Evolutionary conservation across 169 alveolate genomes (phyloP), one percentile per base, ranked within the genome.

Genomic region (Eimeria zaria): DNA sequence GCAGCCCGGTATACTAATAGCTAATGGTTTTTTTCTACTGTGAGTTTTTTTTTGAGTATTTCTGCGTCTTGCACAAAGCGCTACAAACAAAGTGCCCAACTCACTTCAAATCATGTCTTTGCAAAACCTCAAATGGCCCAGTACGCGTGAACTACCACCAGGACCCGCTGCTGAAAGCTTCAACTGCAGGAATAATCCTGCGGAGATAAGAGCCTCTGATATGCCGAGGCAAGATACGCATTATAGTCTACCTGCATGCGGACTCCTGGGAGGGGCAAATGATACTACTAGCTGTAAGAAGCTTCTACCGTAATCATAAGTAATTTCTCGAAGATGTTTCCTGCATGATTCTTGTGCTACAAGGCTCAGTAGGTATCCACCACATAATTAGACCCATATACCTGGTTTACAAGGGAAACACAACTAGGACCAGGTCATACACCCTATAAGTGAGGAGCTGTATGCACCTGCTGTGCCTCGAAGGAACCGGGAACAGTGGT

Each of bases 1-100:
- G 89, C 30, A 81, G 89, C 16, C 89, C 89, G 30, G 89, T 81
- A 16, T 81, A 81, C 71, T 71, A 81, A 73, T 81, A 46, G 62
- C 14, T 74, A 7, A 67, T 6, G 46, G 2, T 33, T 27, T 67
- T 30, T 62, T 24, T 24, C 4, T 33, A 5, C 18, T 2, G 9
- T 30, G 20, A 30, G 27, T 67, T 22, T 11, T 1, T 27, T 7
- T 67, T 67, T 36, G 48, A 7, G 22, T 67, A 46, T 20, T 67
- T 30, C 9, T 67, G 20, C n/a, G 41, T 46, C 8, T 6, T 33
- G 78, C 12, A 16, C 7, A 36, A 33, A 33, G 12, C 20, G 20
- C 67, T 24, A 39, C 74, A 64, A 22, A 64, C 74, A 64, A 64
- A 22, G 4, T 27, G 9, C 33, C 11, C 74, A 1, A 0, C 74